Base-by-base conservation (phyloP, 495 filamentous ascomycete species). In the Daldinia bambusicola region DNA sequence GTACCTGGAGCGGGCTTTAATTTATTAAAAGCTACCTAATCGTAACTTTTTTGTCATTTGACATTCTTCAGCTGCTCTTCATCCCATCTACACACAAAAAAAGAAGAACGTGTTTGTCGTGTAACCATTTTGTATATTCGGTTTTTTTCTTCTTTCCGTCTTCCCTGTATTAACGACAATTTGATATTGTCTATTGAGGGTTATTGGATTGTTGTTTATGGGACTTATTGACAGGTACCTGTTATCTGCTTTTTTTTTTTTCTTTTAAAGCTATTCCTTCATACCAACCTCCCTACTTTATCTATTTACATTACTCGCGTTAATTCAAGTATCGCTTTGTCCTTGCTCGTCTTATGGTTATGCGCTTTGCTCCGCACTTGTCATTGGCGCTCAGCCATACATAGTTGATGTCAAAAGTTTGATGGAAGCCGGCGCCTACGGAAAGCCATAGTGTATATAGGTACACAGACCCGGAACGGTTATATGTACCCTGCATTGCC, bases 381-480 rank as follows among this genome's bases (percentile, higher is more conserved):
- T 14, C 43, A 53, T 22, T 45, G 55, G 56, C 18, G 26, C 65
- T 30, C 12, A 43, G 40, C 16, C 16, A 51, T 36, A 36, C 34
- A 43, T 48, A 48, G 9, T n/a, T 20, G 16, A 45, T 65, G 50
- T 37, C 20, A 48, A 66, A 63, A 68, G 45, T 48, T 69, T 66
- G 66, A 59, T 60, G 45, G 53, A 51, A 73, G 57, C 9, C 45
- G 62, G 66, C 70, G 66, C 66, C 61, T 63, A 69, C 66, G 62
- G 45, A 43, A 43, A 31, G 10, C n/a, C 16, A 31, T 22, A 38
- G 30, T 22, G 22, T 38, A 61, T 26, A 32, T 30, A 53, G 16
- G 26, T 59, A 43, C 34, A 55, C 40, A 40, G 48, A 10, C 18
- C 43, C 30, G 48, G 58, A 43, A 16, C 52, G 45, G 53, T 52